phyloP scores from a whole-genome alignment of 495 filamentous ascomycete species.

The Neurospora intermedia region DNA sequence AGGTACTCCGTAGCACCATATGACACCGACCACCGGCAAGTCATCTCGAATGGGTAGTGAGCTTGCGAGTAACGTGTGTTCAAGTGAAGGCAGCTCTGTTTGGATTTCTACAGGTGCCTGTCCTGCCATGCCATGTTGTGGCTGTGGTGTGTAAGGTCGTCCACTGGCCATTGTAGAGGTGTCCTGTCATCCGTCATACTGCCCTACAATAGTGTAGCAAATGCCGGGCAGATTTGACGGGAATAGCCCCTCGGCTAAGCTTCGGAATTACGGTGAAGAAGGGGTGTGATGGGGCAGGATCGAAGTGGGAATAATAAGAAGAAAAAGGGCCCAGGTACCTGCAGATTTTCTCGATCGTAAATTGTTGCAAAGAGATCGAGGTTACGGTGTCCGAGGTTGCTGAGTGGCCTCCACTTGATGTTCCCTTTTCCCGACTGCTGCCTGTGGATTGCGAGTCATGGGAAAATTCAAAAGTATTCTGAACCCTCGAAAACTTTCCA shows the following conservation, averaged over 20 bases:
- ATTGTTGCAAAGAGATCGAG: not conserved
- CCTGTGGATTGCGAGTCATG: not conserved
- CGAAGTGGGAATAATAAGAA: not conserved
- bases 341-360: not conserved
- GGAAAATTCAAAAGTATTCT: not conserved
- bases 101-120: not conserved
- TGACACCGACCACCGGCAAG: not conserved
- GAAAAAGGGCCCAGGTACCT: not conserved
- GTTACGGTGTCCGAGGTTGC: not conserved
- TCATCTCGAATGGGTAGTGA: not conserved
- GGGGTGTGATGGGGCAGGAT: not conserved
- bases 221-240: not conserved
- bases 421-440: not conserved
- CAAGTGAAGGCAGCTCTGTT: not conserved
- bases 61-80: not conserved
- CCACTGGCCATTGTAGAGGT: not conserved
- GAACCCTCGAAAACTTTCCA: not conserved
- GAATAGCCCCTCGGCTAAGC: not conserved
- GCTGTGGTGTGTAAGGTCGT: not conserved
- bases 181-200: not conserved
- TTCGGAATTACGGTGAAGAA: not conserved
- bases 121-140: not conserved
- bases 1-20: not conserved
- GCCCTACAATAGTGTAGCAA: not conserved
- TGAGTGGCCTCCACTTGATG: not conserved